Conservation (phyloP, 2,329 filamentous ascomycete genomes). For the Aureobasidium lini region DNA sequence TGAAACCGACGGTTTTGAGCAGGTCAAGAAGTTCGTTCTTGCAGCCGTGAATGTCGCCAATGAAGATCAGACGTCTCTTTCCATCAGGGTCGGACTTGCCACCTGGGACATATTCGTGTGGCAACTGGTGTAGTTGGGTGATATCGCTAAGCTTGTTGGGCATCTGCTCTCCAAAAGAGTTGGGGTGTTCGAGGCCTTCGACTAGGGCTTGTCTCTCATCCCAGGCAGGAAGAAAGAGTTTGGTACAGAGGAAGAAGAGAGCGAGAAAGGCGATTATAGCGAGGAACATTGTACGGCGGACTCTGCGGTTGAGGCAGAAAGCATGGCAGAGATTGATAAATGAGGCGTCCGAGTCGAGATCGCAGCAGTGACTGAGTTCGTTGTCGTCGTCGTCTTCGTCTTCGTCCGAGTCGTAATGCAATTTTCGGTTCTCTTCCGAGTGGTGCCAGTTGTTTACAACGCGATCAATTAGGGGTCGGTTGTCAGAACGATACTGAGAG, state of each 20-base stretch:
- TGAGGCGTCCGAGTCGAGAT: constrained; percentile 28
- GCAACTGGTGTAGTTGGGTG: constrained; percentile 43
- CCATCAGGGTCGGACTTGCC: constrained; percentile 27
- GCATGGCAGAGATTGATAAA: constrained; percentile 19
- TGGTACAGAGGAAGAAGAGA: constrained; percentile 30
- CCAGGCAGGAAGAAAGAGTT: constrained; percentile 30
- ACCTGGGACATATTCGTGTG: constrained; percentile 30
- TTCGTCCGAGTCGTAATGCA: constrained; percentile 1
- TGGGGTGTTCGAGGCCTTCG: constrained; percentile 25
- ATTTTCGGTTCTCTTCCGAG: constrained; percentile 16
- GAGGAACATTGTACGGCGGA: constrained; percentile 27
- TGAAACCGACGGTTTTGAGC: constrained; percentile 59
- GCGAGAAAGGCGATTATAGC: constrained; percentile 25
- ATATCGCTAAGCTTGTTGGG: constrained; percentile 29
- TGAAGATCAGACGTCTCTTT: constrained; percentile 61
- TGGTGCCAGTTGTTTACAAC: constrained; percentile 23
- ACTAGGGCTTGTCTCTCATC: constrained; percentile 28
- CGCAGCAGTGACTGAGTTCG: constrained; percentile 23
- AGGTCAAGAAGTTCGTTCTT: constrained; percentile 55
- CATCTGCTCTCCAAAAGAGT: constrained; percentile 23
- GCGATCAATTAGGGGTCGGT: constrained; percentile 21
- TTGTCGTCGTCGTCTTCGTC: constrained; percentile 14
- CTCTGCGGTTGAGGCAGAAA: constrained; percentile 18
- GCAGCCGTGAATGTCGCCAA: constrained; percentile 93
- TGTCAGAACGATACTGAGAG: constrained; percentile 5